Evolutionary conservation across 169 alveolate species (phyloP), one percentile per base, ranked within the genome.

Genomic region (Plasmodium vinckei): DNA sequence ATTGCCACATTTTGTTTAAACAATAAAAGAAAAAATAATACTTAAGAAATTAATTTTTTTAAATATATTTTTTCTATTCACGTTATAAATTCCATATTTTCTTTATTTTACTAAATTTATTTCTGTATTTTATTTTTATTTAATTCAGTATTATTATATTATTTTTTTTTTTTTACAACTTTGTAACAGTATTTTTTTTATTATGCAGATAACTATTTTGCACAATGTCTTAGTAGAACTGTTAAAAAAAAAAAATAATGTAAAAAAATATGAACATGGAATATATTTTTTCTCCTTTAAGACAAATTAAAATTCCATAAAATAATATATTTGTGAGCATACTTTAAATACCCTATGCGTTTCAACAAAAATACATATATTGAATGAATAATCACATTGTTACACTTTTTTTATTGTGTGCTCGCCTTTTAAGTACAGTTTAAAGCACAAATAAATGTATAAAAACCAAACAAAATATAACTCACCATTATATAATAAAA

Each of bases 1-100:
- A 68, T 15, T 68, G 77, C 64, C 46, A 68, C 77, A 47, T 68
- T 68, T 68, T 68, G 19, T 33, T 13, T 49, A 47, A 68, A 44
- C 77, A 68, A 13, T 51, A 12, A 49, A 68, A 46, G 21, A 68
- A 68, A 68, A 63, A 27, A 27, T 51, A 63, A 7, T 33, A 63
- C 39, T 25, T 57, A 23, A 17, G 65, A 19, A 63, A 25, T 12
- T 25, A 63, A 9, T 27, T n/a, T 57, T 63, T 63, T 9, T 33
- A 5, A 12, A 27, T n/a, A 27, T 63, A 9, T 25, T 4, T 63
- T 63, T 63, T 63, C 39, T 63, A 27, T 63, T 63, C 23, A 23
- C 6, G 59, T 42, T 49, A 65, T 42, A 12, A 23, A 65, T 9
- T 65, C 33, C 33, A 65, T 53, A 49, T 42, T 27, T 27, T 44